Evolutionary conservation across 345 rosid species (phyloP).

Genomic region (Syzygium aqueum): DNA sequence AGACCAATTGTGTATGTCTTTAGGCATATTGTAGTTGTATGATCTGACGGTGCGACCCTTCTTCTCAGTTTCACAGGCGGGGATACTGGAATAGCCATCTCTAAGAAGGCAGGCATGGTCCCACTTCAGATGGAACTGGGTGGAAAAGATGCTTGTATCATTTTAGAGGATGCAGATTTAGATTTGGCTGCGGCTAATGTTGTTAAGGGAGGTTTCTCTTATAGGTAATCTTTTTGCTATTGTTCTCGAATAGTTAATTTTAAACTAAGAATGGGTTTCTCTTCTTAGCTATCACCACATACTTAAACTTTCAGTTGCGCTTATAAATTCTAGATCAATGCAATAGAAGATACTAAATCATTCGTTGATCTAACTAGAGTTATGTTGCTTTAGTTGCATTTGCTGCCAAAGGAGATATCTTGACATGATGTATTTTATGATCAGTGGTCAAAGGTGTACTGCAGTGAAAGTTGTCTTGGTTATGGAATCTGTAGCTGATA

Average conservation of each 20-base stretch:
- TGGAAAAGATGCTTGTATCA: conserved; percentile 98
- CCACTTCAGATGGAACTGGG: conserved; percentile 99
- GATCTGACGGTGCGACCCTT: background rate
- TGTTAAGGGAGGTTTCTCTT: conserved; percentile 96
- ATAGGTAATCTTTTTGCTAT: conserved; percentile 40
- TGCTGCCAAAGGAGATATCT: background rate
- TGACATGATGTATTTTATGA: background rate
- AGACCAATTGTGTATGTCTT: background rate
- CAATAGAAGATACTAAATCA: background rate
- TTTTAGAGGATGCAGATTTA: conserved; percentile 91
- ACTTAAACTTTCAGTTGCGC: background rate
- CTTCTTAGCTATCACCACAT: background rate
- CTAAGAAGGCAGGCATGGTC: conserved; percentile 93
- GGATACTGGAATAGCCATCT: conserved; percentile 86
- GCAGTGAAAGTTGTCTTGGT: conserved; percentile 90
- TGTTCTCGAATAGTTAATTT: background rate
- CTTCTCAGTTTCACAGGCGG: conserved; percentile 85
- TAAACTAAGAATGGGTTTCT: background rate
- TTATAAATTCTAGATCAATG: background rate
- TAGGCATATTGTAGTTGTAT: background rate
- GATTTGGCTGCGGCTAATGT: conserved; percentile 86
- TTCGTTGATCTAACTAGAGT: background rate
- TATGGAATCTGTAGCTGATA: conserved; percentile 83
- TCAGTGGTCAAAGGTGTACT: conserved; percentile 95
- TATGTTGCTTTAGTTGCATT: background rate